A percentile compares a stretch with the other conserved stretches of the same genome.
phyloP scores from a whole-genome alignment of 1,284 basidiomycete species.

The Trametes versicolor region DNA sequence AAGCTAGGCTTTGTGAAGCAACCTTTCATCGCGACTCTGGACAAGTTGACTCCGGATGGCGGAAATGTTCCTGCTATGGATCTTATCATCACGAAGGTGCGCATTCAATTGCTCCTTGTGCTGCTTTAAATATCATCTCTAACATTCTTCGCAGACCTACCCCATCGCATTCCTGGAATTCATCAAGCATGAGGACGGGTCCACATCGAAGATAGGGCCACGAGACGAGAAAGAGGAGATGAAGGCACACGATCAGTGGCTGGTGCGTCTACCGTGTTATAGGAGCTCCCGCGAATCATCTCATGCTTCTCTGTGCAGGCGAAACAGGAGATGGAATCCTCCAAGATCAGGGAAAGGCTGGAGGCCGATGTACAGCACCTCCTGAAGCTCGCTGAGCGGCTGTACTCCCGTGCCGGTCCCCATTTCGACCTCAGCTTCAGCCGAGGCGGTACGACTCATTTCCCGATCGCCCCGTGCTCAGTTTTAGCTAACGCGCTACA shows the following conservation, averaged over 20 bases:
- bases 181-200: slow-evolving; percentile 61
- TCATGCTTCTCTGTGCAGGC: slow-evolving; percentile 48
- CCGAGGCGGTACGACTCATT: slow-evolving; percentile 16
- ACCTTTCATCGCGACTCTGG: slow-evolving; percentile 79
- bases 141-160: slow-evolving; percentile 53
- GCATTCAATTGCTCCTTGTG: slow-evolving; percentile 36
- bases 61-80: slow-evolving; percentile 84
- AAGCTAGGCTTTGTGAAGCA: slow-evolving; percentile 80
- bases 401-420: slow-evolving; percentile 18
- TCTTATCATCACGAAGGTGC: slow-evolving; percentile 75
- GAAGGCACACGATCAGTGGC: slow-evolving; percentile 70
- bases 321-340: slow-evolving; percentile 62
- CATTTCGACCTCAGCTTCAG: slow-evolving; percentile 19
- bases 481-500: background rate
- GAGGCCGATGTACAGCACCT: slow-evolving; percentile 68
- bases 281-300: slow-evolving; percentile 6
- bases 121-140: slow-evolving; percentile 14
- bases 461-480: background rate
- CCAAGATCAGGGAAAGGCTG: slow-evolving; percentile 61
- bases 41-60: slow-evolving; percentile 85
- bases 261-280: slow-evolving; percentile 51
- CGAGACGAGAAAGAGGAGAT: slow-evolving; percentile 79
- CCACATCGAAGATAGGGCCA: slow-evolving; percentile 63
- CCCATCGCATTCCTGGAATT: slow-evolving; percentile 75
- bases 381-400: slow-evolving; percentile 57